Base-by-base conservation (phyloP, 2,329 filamentous ascomycete genomes). In the Teratosphaeria zuluensis region DNA sequence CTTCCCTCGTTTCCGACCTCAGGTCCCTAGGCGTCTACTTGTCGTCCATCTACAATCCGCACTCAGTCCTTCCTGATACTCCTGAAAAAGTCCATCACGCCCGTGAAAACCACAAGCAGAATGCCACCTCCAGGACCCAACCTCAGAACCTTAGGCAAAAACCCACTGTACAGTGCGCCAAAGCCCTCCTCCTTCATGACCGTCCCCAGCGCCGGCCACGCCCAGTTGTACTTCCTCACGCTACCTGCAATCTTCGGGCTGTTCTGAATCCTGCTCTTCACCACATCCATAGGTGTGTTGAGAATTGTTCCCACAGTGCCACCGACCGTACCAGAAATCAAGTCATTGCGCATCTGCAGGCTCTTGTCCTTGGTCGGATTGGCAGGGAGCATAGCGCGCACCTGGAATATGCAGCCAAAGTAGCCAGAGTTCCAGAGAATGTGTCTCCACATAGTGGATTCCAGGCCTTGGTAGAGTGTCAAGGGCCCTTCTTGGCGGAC, bases 321-420 rank as follows among this genome's bases (percentile, higher is more conserved):
- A 76, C 94, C 94, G 64, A 96, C 76, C 51, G 87, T 82, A 73
- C 94, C 94, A 21, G 91, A 91, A 58, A 95, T 77, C 64, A 99
- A 77, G 70, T 99, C 92, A 73, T 96, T 96, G 60, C 82, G 77
- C 76, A 95, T 89, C 77, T 96, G 87, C 56, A 83, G 81, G 65
- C 81, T 81, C 82, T 96, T 95, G 75, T 84, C 87, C 58, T 88
- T 84, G n/a, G 87, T 85, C 0, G 69, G 69, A 62, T 72, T 72
- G 72, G 84, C 82, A 62, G 94, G 94, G 53, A 99, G 77, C 65
- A 96, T 79, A 61, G 84, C 83, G 72, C 92, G 88, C 63, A 97
- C 90, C 78, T 99, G 94, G 85, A 95, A 96, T 74, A 99, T 99
- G 77, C 91, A 95, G 70, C 94, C 94, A 74, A 99, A 99, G 82